A percentile compares a stretch with the other conserved stretches of the same genome.
These are phyloP conservation scores for Sphagnum contortum DNA, from an alignment of 225 moss, liverwort and hornwort genomes.

Conservation along the genomic window DNA sequence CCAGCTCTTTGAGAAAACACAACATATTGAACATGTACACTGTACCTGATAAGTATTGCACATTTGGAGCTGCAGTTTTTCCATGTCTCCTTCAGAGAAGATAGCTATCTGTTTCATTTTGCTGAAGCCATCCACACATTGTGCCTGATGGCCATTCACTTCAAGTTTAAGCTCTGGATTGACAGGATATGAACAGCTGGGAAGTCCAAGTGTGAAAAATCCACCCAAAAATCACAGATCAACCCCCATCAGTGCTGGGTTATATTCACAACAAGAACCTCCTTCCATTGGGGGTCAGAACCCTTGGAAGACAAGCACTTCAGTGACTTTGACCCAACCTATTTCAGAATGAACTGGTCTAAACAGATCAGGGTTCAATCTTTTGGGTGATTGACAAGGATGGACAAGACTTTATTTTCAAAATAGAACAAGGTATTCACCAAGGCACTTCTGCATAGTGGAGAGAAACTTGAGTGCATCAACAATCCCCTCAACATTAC, in stretches of 20 bases:
- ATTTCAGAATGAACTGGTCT: constrained; percentile 9
- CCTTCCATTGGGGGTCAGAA: constrained; percentile 26
- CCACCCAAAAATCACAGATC: constrained; percentile 26
- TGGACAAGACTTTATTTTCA: constrained; percentile 43
- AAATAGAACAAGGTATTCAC: constrained; percentile 43
- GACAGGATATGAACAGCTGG: constrained; percentile 22
- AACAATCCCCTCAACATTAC: too few relatives aligned
- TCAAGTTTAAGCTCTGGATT: constrained; percentile 26
- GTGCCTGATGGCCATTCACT: constrained; percentile 24
- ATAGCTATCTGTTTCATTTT: constrained; percentile 15
- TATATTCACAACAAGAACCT: constrained; percentile 38
- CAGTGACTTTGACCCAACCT: constrained; percentile 46
- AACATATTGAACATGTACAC: neutral
- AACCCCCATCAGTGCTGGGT: constrained; percentile 16
- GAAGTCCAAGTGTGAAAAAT: constrained; percentile 44
- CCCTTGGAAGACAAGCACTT: constrained; percentile 12
- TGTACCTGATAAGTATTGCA: constrained; percentile 34
- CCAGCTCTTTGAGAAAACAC: too few relatives aligned
- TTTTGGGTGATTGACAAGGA: constrained; percentile 38
- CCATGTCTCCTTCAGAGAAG: constrained; percentile 15
- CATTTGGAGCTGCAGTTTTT: constrained; percentile 44
- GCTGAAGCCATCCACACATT: constrained; percentile 13
- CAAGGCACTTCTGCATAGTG: constrained; percentile 46
- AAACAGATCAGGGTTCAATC: constrained; percentile 18
- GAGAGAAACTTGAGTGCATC: neutral